Evolutionary conservation across 345 rosid species (phyloP).

Genomic region (Eucalyptus grandis): DNA sequence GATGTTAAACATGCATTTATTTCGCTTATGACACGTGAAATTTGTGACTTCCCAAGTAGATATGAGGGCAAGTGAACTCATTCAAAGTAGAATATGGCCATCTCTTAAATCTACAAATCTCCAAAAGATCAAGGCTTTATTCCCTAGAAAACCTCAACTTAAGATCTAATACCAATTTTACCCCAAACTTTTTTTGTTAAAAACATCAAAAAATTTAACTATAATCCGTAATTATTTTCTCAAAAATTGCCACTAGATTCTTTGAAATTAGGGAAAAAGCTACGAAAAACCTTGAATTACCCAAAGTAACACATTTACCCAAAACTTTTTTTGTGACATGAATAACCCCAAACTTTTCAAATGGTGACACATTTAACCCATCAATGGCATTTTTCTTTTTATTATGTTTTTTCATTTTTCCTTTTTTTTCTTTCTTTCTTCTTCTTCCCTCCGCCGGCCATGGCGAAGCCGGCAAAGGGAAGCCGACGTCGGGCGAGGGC

Average conservation of each 20-base stretch:
- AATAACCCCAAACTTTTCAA: too few species aligned
- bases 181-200: not conserved
- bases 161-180: not conserved
- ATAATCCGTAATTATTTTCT: not conserved
- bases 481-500: too few species aligned
- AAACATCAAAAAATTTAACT: not conserved
- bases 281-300: too few species aligned
- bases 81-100: not conserved
- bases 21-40: not conserved
- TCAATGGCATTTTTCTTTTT: too few species aligned
- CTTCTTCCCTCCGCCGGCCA: too few species aligned
- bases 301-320: too few species aligned
- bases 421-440: too few species aligned
- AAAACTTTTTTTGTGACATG: too few species aligned
- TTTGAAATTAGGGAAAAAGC: not conserved
- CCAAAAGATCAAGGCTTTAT: not conserved
- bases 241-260: not conserved
- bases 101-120: not conserved
- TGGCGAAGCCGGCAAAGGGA: too few species aligned
- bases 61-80: not conserved
- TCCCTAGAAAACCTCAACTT: not conserved
- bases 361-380: too few species aligned
- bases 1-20: not conserved
- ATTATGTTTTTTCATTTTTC: too few species aligned
- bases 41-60: not conserved